phyloP scores from a whole-genome alignment of 2,329 filamentous ascomycete species.

The Pyricularia sp. region DNA sequence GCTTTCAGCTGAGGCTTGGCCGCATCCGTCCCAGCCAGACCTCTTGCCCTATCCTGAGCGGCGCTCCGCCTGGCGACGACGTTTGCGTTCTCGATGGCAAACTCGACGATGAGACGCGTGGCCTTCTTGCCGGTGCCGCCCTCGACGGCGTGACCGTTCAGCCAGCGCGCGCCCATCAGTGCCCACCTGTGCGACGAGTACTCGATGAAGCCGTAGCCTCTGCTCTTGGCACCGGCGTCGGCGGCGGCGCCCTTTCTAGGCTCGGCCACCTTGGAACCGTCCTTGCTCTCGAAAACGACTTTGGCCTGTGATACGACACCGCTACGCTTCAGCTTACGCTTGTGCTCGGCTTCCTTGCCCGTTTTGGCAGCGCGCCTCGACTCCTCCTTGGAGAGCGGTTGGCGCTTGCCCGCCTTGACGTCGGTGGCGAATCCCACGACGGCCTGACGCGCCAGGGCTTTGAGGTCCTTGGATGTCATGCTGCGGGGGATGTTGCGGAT shows the following conservation, averaged over 20 bases:
- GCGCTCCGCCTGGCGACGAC: conserved; percentile 71
- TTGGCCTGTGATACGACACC: conserved; percentile 86
- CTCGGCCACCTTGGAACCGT: conserved; percentile 75
- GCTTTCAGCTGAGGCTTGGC: conserved; percentile 9
- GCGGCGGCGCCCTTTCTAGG: conserved; percentile 48
- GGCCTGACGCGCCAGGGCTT: conserved; percentile 81
- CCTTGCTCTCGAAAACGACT: conserved; percentile 78
- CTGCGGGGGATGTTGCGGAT: conserved; percentile 81
- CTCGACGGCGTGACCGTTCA: conserved; percentile 59
- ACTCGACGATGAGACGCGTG: conserved; percentile 86
- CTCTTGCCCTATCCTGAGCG: conserved; percentile 33
- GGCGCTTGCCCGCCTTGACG: conserved; percentile 63
- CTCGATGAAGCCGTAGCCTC: conserved; percentile 96
- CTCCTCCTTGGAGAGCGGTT: conserved; percentile 82
- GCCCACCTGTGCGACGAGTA: conserved; percentile 90
- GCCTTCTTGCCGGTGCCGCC: conserved; percentile 42
- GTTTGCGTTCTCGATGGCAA: conserved; percentile 95
- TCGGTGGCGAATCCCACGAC: conserved; percentile 89
- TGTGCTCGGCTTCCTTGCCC: conserved; percentile 67
- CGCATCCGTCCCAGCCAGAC: conserved; percentile 5
- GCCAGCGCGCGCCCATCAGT: conserved; percentile 84
- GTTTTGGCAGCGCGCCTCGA: conserved; percentile 64
- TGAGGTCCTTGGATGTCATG: conserved; percentile 75
- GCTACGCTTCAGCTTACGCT: conserved; percentile 70
- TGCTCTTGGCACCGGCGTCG: conserved; percentile 65